phyloP scores from a whole-genome alignment of 1,139 yeast genomes.

The Saccharomyces hybrid region DNA sequence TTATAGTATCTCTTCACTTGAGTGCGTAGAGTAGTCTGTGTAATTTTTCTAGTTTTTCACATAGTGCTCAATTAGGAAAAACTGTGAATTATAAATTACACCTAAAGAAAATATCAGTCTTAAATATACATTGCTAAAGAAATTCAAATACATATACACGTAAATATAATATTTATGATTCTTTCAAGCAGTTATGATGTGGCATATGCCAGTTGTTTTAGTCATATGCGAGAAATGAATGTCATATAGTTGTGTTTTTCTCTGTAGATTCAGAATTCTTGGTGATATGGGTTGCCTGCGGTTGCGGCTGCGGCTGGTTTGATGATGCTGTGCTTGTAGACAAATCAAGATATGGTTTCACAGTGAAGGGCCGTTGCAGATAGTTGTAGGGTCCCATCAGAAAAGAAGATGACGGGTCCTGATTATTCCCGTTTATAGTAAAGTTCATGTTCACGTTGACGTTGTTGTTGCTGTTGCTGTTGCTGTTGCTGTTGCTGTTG shows the following conservation, averaged over 20 bases:
- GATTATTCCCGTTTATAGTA: neutral
- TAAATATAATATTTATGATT: neutral
- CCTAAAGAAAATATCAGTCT: neutral
- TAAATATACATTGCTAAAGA: neutral
- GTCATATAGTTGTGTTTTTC: neutral
- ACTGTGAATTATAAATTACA: neutral
- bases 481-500: too few relatives aligned
- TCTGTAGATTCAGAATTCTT: neutral
- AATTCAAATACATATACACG: neutral
- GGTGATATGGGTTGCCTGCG: neutral
- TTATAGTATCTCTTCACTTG: too few relatives aligned
- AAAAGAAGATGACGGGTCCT: neutral
- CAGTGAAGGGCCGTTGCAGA: neutral
- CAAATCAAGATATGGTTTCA: neutral
- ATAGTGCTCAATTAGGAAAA: neutral
- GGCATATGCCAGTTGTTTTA: neutral
- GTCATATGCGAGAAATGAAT: neutral
- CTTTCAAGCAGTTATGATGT: neutral
- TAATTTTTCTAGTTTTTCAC: neutral
- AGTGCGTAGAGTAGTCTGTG: constrained; percentile 6
- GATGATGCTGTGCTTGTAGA: neutral
- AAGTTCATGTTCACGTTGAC: constrained; percentile 1
- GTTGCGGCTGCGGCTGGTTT: neutral
- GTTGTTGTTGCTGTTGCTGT: neutral
- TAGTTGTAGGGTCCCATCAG: constrained; percentile 1